phyloP scores from a whole-genome alignment of 306 rosid genomes.

The Acacia crassicarpa region DNA sequence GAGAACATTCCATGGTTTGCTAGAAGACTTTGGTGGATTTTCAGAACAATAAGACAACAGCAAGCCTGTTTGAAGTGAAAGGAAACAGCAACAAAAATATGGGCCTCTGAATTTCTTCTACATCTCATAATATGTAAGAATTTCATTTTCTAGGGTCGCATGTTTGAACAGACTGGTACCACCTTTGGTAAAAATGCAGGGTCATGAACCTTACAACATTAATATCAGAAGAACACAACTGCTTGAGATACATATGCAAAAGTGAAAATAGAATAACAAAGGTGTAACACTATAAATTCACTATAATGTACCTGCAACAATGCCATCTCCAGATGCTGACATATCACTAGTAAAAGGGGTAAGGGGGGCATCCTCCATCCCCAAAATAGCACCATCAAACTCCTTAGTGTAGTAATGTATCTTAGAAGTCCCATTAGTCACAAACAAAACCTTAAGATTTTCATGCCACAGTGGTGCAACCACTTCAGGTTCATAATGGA shows the following conservation, averaged over 20 bases:
- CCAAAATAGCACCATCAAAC: slow-evolving; percentile 67
- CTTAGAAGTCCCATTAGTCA: slow-evolving; percentile 96
- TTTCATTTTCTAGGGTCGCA: background rate
- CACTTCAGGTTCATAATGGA: slow-evolving; percentile 70
- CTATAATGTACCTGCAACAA: slow-evolving; percentile 73
- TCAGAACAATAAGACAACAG: slow-evolving; percentile 20
- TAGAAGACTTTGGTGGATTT: slow-evolving; percentile 1
- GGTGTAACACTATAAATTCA: background rate
- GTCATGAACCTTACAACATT: background rate
- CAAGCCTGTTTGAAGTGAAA: background rate
- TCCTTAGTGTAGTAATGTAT: slow-evolving; percentile 87
- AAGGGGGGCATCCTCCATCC: slow-evolving; percentile 87
- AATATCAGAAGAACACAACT: background rate
- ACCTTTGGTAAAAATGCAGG: slow-evolving; percentile 15
- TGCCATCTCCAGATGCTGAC: slow-evolving; percentile 97
- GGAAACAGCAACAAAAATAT: background rate
- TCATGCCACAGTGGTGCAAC: slow-evolving; percentile 78
- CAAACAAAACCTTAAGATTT: slow-evolving; percentile 85
- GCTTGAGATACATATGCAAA: background rate
- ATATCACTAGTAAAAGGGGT: slow-evolving; percentile 80
- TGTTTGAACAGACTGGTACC: slow-evolving; percentile 11
- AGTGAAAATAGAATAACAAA: background rate
- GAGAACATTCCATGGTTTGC: slow-evolving; percentile 1
- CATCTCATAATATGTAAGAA: slow-evolving; percentile 1
- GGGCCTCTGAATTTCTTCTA: slow-evolving; percentile 23